Base-by-base conservation (phyloP, 2,329 filamentous ascomycete species). In the Penicillium concentricum region DNA sequence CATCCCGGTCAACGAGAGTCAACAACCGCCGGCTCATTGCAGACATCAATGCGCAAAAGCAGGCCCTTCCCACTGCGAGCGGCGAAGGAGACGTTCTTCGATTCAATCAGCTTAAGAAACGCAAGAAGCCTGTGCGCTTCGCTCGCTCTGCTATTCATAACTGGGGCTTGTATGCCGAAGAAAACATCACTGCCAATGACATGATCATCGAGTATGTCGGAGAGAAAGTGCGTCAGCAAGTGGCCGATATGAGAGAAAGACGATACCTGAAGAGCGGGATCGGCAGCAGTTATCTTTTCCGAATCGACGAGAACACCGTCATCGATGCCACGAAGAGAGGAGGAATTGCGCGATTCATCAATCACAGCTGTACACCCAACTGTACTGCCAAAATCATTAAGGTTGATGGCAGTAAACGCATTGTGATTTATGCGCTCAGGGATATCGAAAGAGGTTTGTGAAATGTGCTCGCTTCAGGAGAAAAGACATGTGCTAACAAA, bases 121-220 rank as follows among this genome's bases (percentile, higher is more conserved):
- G 94, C 60, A 99, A 97, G 86, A 99, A 99, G 81, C 92, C 93
- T 1, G 94, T 99, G 73, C 94, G 95, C 72, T 99, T 99, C 76
- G 94, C 93, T 56, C 86, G 94, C 43, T 99, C 94, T 51, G 94
- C 94, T 44, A 99, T 99, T 67, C 94, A 99, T 77, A 97, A 97
- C 69, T 99, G 94, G 94, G 94, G 94, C 28, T 79, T 99, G 28
- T 99, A 99, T 71, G 92, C 94, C 4, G 93, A 97, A 82, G 94
- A 99, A 77, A 94, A 96, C 71, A 99, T 99, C 62, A 85, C 89
- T 58, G 92, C 93, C 73, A 95, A 96, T 74, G 94, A 99, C 76
- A 97, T 99, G 92, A 99, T 99, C 72, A 99, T 99, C 70, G 94
- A 99, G 78, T 99, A 99, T 72, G 94, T 99, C 12, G 94, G 94